Conservation (phyloP, 2,329 filamentous ascomycete species). For the Verticillium nubilum region DNA sequence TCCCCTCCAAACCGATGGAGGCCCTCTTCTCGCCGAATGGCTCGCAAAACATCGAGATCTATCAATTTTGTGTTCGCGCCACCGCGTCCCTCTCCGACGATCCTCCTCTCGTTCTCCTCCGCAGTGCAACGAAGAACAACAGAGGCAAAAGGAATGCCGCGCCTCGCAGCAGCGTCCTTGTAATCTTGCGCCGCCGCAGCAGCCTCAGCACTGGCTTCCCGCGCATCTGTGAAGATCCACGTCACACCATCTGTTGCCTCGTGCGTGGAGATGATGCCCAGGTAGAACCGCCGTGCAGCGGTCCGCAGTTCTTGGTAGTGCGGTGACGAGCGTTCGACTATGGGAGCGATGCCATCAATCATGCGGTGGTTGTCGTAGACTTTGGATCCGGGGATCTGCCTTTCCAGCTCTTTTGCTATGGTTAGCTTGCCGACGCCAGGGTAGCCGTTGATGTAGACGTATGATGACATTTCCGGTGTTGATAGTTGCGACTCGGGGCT, state of each 20-base stretch:
- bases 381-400: slow-evolving; percentile 16
- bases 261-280: slow-evolving; percentile 7
- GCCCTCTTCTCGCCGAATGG: slow-evolving; percentile 14
- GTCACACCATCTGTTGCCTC: slow-evolving; percentile 3
- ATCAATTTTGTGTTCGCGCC: slow-evolving; percentile 14
- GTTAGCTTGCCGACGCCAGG: slow-evolving; percentile 25
- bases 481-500: not conserved
- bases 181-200: slow-evolving; percentile 13
- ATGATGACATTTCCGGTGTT: slow-evolving; percentile 2
- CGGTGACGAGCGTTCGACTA: slow-evolving; percentile 13
- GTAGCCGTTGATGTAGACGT: slow-evolving; percentile 26
- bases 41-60: slow-evolving; percentile 13
- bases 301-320: slow-evolving; percentile 17
- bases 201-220: slow-evolving; percentile 5
- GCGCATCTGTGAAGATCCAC: slow-evolving; percentile 21
- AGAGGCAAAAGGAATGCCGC: slow-evolving; percentile 18
- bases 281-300: slow-evolving; percentile 1
- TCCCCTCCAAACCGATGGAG: slow-evolving; percentile 16
- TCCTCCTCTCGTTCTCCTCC: slow-evolving; percentile 19
- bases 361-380: slow-evolving; percentile 24
- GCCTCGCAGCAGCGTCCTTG: slow-evolving; percentile 13
- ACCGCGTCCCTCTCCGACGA: slow-evolving; percentile 5
- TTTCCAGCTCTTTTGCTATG: slow-evolving; percentile 20
- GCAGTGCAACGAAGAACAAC: slow-evolving; percentile 19
- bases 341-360: slow-evolving; percentile 18